Evolutionary conservation across 1,139 yeast genomes (phyloP).

Genomic region (Suhomyces maxii): DNA sequence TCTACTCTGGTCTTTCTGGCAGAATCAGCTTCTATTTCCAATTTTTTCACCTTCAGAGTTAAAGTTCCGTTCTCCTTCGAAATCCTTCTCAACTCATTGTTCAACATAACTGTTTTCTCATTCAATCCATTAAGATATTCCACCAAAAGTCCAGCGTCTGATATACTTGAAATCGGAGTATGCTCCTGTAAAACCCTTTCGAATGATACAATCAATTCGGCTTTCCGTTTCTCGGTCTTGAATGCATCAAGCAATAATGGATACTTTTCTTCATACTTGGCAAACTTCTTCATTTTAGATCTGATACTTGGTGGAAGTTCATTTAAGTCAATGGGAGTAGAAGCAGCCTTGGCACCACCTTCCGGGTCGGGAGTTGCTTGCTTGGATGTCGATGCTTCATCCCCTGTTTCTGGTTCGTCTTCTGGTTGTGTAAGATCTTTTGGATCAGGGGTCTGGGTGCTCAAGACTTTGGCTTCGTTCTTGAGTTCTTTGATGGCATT

Average conservation of each 20-base stretch:
- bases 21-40: conserved; percentile 3
- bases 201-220: conserved; percentile 60
- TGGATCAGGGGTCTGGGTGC: conserved; percentile 46
- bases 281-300: conserved; percentile 70
- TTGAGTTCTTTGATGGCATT: conserved; percentile 35
- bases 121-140: conserved; percentile 68
- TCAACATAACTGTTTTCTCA: conserved; percentile 59
- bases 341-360: neutral
- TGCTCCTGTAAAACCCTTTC: conserved; percentile 73
- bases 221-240: conserved; percentile 72
- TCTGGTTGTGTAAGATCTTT: conserved; percentile 47
- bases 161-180: conserved; percentile 76
- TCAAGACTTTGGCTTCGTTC: conserved; percentile 31
- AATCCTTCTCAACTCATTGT: conserved; percentile 46
- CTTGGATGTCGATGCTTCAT: neutral
- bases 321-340: conserved; percentile 23
- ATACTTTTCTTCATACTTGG: conserved; percentile 86
- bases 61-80: conserved; percentile 17
- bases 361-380: conserved; percentile 5
- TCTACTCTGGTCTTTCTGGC: conserved; percentile 2
- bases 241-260: conserved; percentile 82
- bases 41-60: conserved; percentile 10
- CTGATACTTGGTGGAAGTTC: conserved; percentile 56
- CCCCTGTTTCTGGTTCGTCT: conserved; percentile 27
- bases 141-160: conserved; percentile 68